Base-by-base conservation (phyloP, 306 rosid genomes). In the Acacia melanoxylon region DNA sequence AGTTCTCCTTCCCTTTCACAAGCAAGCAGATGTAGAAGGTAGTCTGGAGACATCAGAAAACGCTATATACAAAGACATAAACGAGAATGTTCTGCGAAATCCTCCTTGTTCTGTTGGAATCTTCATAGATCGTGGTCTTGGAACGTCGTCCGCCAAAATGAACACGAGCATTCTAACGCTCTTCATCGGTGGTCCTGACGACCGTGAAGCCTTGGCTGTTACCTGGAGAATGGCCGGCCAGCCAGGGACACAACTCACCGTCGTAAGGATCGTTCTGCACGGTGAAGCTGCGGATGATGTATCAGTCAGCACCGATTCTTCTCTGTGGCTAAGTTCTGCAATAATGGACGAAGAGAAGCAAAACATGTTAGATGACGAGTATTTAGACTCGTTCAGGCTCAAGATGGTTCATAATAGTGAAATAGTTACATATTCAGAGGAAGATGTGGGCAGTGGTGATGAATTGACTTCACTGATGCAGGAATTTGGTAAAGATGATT, bases 141-240 rank as follows among this genome's bases (percentile, higher is more conserved):
- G 75, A 0, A 68, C 46, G 6, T 29, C 46, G 25, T 56, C 62
- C 11, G 0, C 22, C 4, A 6, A 59, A 20, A 40, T 25, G 13
- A 48, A 42, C 0, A 15, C 75, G 41, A 63, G 49, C n/a, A 52
- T 82, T 16, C 3, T 76, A 1, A n/a, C 72, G 76, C 10, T 84
- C 46, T 87, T 87, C 80, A 20, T 84, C 1, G 88, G 88, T 0
- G 88, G 97, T 6, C 78, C 88, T 0, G 94, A 90, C 22, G 94
- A 90, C 31, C 79, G 90, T 3, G 91, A 89, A 76, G 97, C 97
- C 49, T 66, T 89, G 8, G 83, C 89, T 0, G 68, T 87, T 8
- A 88, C 91, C 0, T 79, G 83, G 87, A 80, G 92, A 72, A 88
- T 92, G 89, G 86, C 86, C 0, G 67, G 67, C 10, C 83, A 85